These are phyloP conservation scores for Neonectria punicea DNA, from an alignment of 2,329 filamentous ascomycete species.

Conservation along the genomic window DNA sequence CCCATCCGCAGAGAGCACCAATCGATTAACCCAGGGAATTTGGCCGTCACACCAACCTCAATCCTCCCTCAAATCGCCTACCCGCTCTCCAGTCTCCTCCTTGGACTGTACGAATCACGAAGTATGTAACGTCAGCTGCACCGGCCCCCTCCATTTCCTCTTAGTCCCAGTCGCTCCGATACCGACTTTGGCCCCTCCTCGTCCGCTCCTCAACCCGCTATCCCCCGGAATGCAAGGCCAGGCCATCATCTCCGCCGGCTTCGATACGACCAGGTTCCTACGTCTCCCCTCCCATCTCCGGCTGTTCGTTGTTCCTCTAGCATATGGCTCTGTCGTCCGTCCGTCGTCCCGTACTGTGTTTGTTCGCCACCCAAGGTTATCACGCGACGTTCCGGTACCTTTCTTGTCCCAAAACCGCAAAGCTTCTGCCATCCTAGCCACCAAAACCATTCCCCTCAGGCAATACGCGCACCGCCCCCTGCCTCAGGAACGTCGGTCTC, in stretches of 20 bases:
- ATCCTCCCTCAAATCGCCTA: conserved; percentile 26
- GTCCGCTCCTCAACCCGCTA: conserved; percentile 19
- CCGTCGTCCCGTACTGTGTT: background rate
- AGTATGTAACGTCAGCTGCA: conserved; percentile 29
- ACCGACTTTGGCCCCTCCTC: conserved; percentile 13
- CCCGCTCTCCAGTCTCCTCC: conserved; percentile 24
- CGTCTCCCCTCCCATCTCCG: background rate
- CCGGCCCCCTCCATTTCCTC: conserved; percentile 22
- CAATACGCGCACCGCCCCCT: background rate
- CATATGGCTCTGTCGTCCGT: background rate
- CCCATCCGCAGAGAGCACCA: conserved; percentile 11
- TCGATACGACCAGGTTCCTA: background rate
- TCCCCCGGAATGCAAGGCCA: conserved; percentile 2
- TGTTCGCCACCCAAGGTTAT: background rate
- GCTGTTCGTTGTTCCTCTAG: background rate
- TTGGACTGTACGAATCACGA: conserved; percentile 1
- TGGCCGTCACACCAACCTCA: conserved; percentile 37
- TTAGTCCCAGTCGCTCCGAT: conserved; percentile 2
- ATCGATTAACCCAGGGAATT: conserved; percentile 32
- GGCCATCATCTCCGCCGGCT: conserved; percentile 13
- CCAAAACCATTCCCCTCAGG: background rate
- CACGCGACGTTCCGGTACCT: background rate
- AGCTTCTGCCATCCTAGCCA: background rate
- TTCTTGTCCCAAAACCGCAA: background rate
- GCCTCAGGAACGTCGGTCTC: background rate